Evolutionary conservation across 495 filamentous ascomycete genomes (phyloP).

Genomic region (Xylaria scruposa): DNA sequence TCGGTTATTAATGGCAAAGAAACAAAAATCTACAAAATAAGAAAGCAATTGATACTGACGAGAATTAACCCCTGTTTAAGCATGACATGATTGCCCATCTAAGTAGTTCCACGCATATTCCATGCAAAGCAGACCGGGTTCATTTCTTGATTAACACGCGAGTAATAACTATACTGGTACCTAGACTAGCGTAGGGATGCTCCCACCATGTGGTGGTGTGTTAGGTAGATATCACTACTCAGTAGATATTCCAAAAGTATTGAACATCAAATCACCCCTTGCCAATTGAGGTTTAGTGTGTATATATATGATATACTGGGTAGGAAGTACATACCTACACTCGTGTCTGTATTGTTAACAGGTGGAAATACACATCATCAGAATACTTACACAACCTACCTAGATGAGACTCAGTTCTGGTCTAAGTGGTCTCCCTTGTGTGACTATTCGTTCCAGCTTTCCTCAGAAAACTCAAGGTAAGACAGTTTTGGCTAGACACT

Average conservation of each 20-base stretch:
- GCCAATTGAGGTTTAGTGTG: neutral
- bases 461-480: neutral
- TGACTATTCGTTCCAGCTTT: neutral
- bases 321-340: neutral
- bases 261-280: neutral
- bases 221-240: neutral
- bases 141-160: neutral
- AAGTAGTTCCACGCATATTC: neutral
- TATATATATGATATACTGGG: no score
- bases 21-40: neutral
- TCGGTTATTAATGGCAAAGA: conserved; percentile 1
- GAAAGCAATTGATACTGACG: neutral
- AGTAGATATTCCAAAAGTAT: neutral
- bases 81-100: neutral
- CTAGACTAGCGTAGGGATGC: neutral
- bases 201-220: neutral
- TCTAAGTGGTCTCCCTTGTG: neutral
- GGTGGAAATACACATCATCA: neutral
- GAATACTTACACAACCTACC: no score
- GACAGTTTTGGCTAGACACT: neutral
- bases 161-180: neutral
- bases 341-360: neutral
- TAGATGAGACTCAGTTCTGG: neutral
- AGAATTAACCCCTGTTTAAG: neutral
- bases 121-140: neutral